Conservation (phyloP, 345 rosid genomes). For the Acer yangbiense region DNA sequence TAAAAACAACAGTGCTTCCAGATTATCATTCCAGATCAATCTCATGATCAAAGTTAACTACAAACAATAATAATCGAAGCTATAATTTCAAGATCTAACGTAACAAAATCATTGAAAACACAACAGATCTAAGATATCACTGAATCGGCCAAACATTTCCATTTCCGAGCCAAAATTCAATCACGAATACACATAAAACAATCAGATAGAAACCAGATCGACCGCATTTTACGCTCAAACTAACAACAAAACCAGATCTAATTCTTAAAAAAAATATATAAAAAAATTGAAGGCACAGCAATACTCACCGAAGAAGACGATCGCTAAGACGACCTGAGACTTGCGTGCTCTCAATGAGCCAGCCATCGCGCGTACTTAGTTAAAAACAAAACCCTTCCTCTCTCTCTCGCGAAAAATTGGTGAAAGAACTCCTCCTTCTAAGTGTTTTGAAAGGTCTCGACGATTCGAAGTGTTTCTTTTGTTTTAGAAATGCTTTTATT, state of each 20-base stretch:
- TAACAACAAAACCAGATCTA: conserved; percentile 11
- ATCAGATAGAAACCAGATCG: conserved; percentile 13
- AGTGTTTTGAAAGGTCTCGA: not conserved
- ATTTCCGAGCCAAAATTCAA: not conserved
- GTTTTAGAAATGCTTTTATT: not conserved
- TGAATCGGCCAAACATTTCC: not conserved
- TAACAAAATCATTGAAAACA: not conserved
- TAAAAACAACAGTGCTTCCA: not conserved
- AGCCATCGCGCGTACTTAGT: conserved; percentile 39
- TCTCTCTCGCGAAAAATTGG: not conserved
- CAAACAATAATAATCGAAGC: not conserved
- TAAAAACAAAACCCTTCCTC: not conserved
- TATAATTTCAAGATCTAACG: conserved; percentile 13
- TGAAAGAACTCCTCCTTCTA: no score
- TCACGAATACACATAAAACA: not conserved
- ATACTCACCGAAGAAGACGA: conserved; percentile 58
- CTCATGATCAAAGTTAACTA: not conserved
- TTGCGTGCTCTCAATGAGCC: conserved; percentile 60
- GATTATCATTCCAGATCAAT: conserved; percentile 4
- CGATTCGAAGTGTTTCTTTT: not conserved
- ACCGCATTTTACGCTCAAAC: conserved; percentile 4
- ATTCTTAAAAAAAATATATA: not conserved
- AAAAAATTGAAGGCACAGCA: not conserved
- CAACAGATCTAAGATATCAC: conserved; percentile 21
- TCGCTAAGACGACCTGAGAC: conserved; percentile 44